Evolutionary conservation across 2,329 filamentous ascomycete species (phyloP).

Genomic region (Clonostachys solani): DNA sequence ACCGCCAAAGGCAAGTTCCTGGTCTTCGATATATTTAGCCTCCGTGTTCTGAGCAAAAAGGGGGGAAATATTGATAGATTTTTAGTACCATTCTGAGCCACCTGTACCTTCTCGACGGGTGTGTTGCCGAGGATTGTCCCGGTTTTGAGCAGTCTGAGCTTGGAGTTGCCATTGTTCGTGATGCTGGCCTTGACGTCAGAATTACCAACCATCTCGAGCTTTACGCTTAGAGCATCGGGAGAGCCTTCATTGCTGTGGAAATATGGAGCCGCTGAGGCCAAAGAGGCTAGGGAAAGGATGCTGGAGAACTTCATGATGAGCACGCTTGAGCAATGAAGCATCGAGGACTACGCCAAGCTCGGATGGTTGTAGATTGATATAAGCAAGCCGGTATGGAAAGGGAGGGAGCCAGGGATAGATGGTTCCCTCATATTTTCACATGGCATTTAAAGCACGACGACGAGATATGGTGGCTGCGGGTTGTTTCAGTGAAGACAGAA

Average conservation of each 20-base stretch:
- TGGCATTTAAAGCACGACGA: too few relatives aligned
- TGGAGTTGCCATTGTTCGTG: slow-evolving; percentile 39
- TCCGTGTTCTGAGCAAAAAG: neutral
- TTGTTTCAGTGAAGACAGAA: too few relatives aligned
- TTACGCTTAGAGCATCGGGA: slow-evolving; percentile 24
- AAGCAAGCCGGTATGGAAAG: too few relatives aligned
- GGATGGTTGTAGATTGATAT: too few relatives aligned
- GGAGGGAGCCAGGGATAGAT: too few relatives aligned
- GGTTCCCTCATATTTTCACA: too few relatives aligned
- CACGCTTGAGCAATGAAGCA: neutral
- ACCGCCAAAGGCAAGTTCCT: slow-evolving; percentile 40
- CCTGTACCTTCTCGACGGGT: slow-evolving; percentile 41
- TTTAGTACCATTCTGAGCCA: slow-evolving; percentile 35
- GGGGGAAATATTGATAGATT: neutral
- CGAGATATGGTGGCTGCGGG: too few relatives aligned
- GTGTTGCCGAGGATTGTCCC: slow-evolving; percentile 41
- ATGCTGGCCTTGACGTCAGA: slow-evolving; percentile 40
- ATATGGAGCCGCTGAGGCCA: slow-evolving; percentile 17
- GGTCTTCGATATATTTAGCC: slow-evolving; percentile 15
- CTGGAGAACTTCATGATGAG: slow-evolving; percentile 5
- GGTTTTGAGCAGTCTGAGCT: slow-evolving; percentile 41
- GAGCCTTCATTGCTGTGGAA: neutral
- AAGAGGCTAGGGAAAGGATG: slow-evolving; percentile 12
- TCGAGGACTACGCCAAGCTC: neutral
- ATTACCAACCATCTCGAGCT: slow-evolving; percentile 38